Evolutionary conservation across 768 basidiomycete species (phyloP).

Genomic region (Rickenella mellea): DNA sequence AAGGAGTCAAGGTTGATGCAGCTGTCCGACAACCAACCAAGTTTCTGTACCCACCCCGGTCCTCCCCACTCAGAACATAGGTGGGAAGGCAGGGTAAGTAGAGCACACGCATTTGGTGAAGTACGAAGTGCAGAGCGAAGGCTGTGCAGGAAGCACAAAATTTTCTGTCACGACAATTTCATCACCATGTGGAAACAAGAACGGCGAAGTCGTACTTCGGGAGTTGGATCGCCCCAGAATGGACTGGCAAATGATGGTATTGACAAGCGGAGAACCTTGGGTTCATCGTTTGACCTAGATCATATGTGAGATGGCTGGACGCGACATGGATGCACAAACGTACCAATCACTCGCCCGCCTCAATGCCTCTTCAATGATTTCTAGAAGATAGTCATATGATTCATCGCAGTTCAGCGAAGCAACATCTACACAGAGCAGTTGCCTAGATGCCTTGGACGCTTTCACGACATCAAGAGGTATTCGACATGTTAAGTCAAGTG

Average conservation of each 20-base stretch:
- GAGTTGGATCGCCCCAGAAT: constrained; percentile 56
- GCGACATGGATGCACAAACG: no score
- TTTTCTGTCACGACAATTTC: constrained; percentile 33
- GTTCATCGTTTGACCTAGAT: no score
- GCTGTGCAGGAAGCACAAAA: constrained; percentile 63
- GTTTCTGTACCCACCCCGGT: constrained; percentile 62
- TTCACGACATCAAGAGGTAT: constrained; percentile 45
- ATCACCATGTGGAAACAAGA: constrained; percentile 1
- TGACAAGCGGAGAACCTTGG: constrained; percentile 44
- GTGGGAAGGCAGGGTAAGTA: constrained; percentile 57
- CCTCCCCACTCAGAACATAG: constrained; percentile 55
- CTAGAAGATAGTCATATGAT: constrained; percentile 14
- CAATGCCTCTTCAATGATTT: constrained; percentile 16
- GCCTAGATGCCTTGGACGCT: constrained; percentile 27
- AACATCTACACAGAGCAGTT: constrained; percentile 24
- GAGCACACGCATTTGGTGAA: constrained; percentile 53
- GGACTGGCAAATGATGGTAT: constrained; percentile 54
- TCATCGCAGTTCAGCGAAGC: constrained; percentile 9
- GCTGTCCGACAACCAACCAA: constrained; percentile 75
- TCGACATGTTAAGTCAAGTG: constrained; percentile 64
- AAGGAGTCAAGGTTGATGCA: constrained; percentile 70
- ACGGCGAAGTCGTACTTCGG: constrained; percentile 39
- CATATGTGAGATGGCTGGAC: no score
- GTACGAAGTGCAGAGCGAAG: constrained; percentile 53
- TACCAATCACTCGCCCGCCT: not conserved